Percentiles rank a stretch among this genome's conserved stretches.
phyloP scores from a whole-genome alignment of 208 protist species.

The Kentomonas sorsogonicus region DNA sequence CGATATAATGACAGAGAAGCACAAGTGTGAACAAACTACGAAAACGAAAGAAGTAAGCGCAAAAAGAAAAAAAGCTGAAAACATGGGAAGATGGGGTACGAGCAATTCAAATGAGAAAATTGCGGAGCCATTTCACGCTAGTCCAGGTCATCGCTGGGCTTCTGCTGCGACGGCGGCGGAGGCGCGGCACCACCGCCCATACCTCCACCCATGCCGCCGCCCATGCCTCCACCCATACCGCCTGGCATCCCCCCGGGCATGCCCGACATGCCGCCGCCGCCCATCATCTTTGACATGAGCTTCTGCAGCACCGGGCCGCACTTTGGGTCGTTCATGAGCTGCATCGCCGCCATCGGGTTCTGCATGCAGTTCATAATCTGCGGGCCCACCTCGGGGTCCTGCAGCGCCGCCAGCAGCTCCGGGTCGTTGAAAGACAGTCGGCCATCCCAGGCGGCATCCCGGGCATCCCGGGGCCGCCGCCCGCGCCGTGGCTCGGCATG shows the following conservation, averaged over 20 bases:
- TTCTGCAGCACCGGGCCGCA: conserved; percentile 68
- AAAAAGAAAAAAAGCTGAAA: too few species aligned
- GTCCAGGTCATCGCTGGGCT: conserved; percentile 23
- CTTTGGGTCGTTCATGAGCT: conserved; percentile 72
- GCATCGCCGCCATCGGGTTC: conserved; percentile 65
- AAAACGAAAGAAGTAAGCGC: too few species aligned
- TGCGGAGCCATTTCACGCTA: too few species aligned
- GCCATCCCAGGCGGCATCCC: conserved; percentile 26
- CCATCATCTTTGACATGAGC: conserved; percentile 71
- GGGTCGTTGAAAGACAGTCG: conserved; percentile 37
- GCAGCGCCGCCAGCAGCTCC: conserved; percentile 56
- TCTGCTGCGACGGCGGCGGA: too few species aligned
- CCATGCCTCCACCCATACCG: conserved; percentile 19
- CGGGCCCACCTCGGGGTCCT: conserved; percentile 65
- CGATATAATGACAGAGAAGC: too few species aligned
- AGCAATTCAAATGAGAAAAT: too few species aligned
- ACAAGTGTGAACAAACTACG: too few species aligned
- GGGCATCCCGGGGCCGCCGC: too few species aligned
- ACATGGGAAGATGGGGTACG: too few species aligned
- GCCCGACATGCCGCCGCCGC: conserved; percentile 33
- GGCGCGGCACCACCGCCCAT: conserved; percentile 15
- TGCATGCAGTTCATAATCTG: conserved; percentile 52
- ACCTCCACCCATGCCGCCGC: conserved; percentile 24
- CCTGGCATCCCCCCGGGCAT: conserved; percentile 34
- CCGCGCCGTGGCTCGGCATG: conserved; percentile 29